Conservation (phyloP, 78 protist species). For the Dictyostelium intermedium region DNA sequence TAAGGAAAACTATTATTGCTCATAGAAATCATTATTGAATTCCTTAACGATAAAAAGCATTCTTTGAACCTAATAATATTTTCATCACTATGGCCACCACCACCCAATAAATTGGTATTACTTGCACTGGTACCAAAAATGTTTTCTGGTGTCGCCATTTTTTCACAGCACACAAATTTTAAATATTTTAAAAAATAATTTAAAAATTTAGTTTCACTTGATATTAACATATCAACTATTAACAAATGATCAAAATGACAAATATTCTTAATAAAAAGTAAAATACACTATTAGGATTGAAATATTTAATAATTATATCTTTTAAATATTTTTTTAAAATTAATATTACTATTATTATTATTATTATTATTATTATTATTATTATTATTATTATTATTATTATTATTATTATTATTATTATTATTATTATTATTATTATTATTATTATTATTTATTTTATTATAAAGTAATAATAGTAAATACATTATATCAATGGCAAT, state of each 20-base stretch:
- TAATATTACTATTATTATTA: neutral
- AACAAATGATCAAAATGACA: conserved; percentile 30
- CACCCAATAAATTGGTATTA: neutral
- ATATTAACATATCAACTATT: conserved; percentile 32
- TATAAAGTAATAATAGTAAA: neutral
- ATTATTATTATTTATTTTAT: neutral
- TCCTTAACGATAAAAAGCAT: neutral
- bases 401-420: neutral
- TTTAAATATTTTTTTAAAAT: neutral
- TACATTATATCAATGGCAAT: neutral
- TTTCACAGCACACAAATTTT: neutral
- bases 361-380: neutral
- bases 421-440: neutral
- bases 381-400: neutral
- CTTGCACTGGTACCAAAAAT: neutral
- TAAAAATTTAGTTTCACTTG: conserved; percentile 40
- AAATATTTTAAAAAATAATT: conserved; percentile 25
- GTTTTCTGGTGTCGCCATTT: too few species aligned
- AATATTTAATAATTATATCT: neutral
- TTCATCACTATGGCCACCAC: neutral
- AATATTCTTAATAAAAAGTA: conserved; percentile 9
- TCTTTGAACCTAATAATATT: neutral
- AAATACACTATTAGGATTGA: conserved; percentile 28
- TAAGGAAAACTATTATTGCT: conserved; percentile 38
- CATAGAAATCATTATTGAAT: neutral